These are phyloP conservation scores for Mucor velutinosus DNA, from an alignment of 371 early-diverging fungal species.

Conservation along the genomic window DNA sequence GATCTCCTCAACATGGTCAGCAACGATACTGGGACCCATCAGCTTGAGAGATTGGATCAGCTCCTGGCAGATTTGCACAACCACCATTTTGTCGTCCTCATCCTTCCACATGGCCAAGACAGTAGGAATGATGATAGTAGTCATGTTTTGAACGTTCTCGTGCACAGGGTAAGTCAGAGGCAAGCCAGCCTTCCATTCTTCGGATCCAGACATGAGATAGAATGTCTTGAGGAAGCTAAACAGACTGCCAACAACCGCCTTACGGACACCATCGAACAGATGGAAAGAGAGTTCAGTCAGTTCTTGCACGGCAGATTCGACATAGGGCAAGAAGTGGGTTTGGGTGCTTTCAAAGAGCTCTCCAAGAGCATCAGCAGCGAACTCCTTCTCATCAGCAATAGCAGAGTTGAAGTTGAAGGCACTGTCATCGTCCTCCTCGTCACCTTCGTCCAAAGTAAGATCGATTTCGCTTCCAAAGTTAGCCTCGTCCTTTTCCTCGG, in stretches of 20 bases:
- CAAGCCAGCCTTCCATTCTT: constrained; percentile 74
- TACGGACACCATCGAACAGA: constrained; percentile 83
- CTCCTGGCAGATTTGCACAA: constrained; percentile 75
- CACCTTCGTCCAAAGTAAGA: constrained; percentile 39
- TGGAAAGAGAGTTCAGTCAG: constrained; percentile 68
- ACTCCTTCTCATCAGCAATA: constrained; percentile 91
- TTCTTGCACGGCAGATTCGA: constrained; percentile 69
- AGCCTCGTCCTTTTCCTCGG: constrained; percentile 66
- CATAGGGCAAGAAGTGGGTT: constrained; percentile 80
- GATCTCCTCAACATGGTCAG: constrained; percentile 67
- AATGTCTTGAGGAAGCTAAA: constrained; percentile 81
- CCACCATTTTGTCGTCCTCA: constrained; percentile 85
- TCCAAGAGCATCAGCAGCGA: constrained; percentile 84
- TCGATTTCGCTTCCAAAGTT: constrained; percentile 51
- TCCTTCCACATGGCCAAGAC: constrained; percentile 74
- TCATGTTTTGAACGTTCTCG: constrained; percentile 74
- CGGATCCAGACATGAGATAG: constrained; percentile 64
- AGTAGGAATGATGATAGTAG: constrained; percentile 67
- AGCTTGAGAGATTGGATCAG: constrained; percentile 66
- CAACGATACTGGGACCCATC: constrained; percentile 80
- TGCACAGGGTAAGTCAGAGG: constrained; percentile 71
- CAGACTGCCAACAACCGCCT: constrained; percentile 69
- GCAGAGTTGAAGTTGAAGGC: constrained; percentile 75
- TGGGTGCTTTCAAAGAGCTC: constrained; percentile 83
- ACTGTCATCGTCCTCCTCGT: constrained; percentile 61